A percentile compares a stretch with the other conserved stretches of the same genome.
phyloP scores from a whole-genome alignment of 2,329 filamentous ascomycete species.

The Diplodia intermedia region DNA sequence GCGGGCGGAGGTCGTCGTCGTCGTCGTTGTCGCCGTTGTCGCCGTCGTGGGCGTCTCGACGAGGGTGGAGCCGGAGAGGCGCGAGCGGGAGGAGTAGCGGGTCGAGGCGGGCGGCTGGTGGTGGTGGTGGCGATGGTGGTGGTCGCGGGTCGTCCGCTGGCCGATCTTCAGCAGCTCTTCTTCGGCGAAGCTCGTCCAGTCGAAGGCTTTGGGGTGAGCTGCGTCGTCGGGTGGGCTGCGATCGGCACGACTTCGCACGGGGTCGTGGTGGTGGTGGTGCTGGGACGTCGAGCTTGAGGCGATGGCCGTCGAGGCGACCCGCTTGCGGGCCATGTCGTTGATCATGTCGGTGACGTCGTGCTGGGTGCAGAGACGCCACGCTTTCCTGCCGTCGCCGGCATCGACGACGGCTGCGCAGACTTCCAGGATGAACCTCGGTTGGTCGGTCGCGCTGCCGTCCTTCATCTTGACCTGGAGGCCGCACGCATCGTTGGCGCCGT shows the following conservation, averaged over 20 bases:
- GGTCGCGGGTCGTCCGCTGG: not conserved
- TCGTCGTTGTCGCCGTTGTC: not conserved
- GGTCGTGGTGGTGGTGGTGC: not conserved
- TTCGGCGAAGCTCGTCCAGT: slow-evolving; percentile 20
- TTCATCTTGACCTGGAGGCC: slow-evolving; percentile 13
- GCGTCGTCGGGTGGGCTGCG: too few relatives aligned
- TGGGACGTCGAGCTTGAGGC: not conserved
- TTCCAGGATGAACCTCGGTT: slow-evolving; percentile 16
- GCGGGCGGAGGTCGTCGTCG: not conserved
- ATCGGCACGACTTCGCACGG: not conserved
- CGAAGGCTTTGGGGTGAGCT: not conserved
- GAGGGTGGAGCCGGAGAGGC: slow-evolving; percentile 22
- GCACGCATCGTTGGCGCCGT: slow-evolving; percentile 18
- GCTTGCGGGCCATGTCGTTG: slow-evolving; percentile 7
- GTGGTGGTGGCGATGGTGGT: not conserved
- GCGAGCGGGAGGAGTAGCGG: not conserved
- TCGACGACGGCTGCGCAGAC: not conserved
- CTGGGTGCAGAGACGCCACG: slow-evolving; percentile 17
- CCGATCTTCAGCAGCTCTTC: not conserved
- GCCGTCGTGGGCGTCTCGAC: not conserved
- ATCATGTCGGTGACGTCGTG: slow-evolving; percentile 17
- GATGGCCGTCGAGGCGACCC: not conserved
- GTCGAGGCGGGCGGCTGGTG: not conserved
- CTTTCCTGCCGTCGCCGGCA: not conserved
- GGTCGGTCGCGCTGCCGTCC: not conserved